Evolutionary conservation across 495 filamentous ascomycete species (phyloP).

Genomic region (Cercophora newfieldiana): DNA sequence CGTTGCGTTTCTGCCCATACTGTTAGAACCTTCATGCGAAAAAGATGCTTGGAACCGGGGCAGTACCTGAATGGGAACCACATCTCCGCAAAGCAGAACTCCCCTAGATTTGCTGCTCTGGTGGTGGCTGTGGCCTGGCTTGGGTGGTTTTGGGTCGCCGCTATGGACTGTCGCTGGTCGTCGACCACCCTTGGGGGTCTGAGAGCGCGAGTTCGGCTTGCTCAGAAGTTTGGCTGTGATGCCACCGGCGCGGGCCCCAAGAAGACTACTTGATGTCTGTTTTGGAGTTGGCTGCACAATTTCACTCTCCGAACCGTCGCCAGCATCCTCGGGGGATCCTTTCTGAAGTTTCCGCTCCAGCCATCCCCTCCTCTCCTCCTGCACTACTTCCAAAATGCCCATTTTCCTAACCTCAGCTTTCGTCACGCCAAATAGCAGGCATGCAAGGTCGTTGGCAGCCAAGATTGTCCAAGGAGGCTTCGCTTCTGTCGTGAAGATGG

Average conservation of each 20-base stretch:
- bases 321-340: slow-evolving; percentile 43
- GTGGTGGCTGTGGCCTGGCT: slow-evolving; percentile 54
- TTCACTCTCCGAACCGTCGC: slow-evolving; percentile 44
- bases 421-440: slow-evolving; percentile 92
- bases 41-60: background rate
- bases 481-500: slow-evolving; percentile 92
- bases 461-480: slow-evolving; percentile 91
- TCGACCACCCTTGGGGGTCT: slow-evolving; percentile 46
- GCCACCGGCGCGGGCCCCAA: slow-evolving; percentile 66
- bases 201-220: slow-evolving; percentile 75
- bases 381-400: slow-evolving; percentile 92
- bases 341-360: slow-evolving; percentile 80
- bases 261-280: slow-evolving; percentile 46
- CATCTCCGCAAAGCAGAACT: slow-evolving; percentile 92
- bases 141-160: slow-evolving; percentile 63
- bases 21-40: slow-evolving; percentile 9
- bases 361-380: slow-evolving; percentile 83
- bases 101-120: slow-evolving; percentile 76
- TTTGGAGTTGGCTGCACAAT: slow-evolving; percentile 48
- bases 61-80: slow-evolving; percentile 72
- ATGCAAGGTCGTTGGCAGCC: slow-evolving; percentile 95
- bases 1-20: slow-evolving; percentile 79
- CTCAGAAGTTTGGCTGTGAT: slow-evolving; percentile 83
- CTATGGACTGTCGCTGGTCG: slow-evolving; percentile 75
- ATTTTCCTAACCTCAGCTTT: slow-evolving; percentile 90